Conservation (phyloP, 1,284 basidiomycete genomes). For the Heimioporus punctisporus region DNA sequence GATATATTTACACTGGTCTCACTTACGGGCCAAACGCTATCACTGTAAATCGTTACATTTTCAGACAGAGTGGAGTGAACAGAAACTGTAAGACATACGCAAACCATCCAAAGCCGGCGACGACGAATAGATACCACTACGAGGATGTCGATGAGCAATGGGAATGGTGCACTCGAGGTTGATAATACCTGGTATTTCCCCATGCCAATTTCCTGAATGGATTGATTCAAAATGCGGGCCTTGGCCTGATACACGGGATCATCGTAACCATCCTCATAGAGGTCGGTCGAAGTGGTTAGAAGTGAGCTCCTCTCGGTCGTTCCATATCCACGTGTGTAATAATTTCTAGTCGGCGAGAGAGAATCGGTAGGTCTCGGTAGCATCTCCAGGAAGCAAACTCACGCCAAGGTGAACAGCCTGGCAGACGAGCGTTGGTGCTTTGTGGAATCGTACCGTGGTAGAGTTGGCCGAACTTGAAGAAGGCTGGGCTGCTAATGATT, state of each 20-base stretch:
- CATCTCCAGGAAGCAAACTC: too few species aligned
- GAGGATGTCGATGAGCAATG: not conserved
- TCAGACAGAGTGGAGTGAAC: not conserved
- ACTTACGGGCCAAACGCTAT: conserved; percentile 51
- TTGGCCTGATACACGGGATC: conserved; percentile 61
- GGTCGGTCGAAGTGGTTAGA: conserved; percentile 11
- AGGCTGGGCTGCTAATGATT: too few species aligned
- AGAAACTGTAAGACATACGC: conserved; percentile 44
- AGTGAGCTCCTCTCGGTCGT: not conserved
- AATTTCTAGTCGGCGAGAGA: not conserved
- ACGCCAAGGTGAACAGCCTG: too few species aligned
- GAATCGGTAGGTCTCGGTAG: too few species aligned
- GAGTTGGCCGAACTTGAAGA: too few species aligned
- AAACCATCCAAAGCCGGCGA: conserved; percentile 73
- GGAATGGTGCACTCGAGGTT: too few species aligned
- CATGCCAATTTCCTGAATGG: conserved; percentile 68
- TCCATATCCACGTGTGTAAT: not conserved
- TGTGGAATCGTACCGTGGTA: too few species aligned
- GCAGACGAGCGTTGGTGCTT: too few species aligned
- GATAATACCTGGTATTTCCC: conserved; percentile 64
- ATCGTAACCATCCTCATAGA: conserved; percentile 47
- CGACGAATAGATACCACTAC: conserved; percentile 58
- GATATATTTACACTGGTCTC: not conserved
- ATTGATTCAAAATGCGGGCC: conserved; percentile 53
- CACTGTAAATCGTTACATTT: conserved; percentile 25